Base-by-base conservation (phyloP, 2,329 filamentous ascomycete genomes). In the Botrytis fabae region DNA sequence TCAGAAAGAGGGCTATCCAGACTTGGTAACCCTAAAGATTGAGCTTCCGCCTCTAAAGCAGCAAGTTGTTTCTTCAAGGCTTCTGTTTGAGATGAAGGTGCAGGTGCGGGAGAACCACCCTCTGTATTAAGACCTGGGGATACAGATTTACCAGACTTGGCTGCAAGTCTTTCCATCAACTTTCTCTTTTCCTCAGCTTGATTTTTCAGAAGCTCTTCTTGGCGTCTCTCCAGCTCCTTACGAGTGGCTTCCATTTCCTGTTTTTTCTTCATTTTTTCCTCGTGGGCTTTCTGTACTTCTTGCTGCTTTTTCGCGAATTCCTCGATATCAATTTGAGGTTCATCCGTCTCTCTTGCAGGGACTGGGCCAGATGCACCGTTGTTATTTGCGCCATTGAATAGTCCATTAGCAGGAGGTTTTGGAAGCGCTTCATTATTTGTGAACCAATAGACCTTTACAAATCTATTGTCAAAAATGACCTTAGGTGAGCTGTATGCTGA, bases 371-470 rank as follows among this genome's bases (percentile, higher is more conserved):
- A 69, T 5, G 77, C 46, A 3, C 77, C 79, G 44, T 82, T 82
- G 54, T 79, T 75, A 44, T 71, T 70, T 25, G 60, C 70, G 38
- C 80, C 81, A 63, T 81, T 82, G 16, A 77, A 72, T 14, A 46
- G n/a, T 25, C 81, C 80, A 25, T 78, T 81, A 64, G 72, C 59
- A 40, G 78, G 77, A 20, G 77, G 77, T 69, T 80, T 78, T 40
- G 80, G 79, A 44, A 81, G 69, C 14, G 79, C 77, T 25, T 79
- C 60, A 40, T 86, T 85, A 9, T 87, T 86, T 77, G 89, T 91
- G 79, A 89, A 87, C 93, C 93, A 95, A 78, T 91, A 94, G 0
- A 95, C 91, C 78, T 94, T 95, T 66, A 96, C 93, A 77, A 96
- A 96, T 18, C 93, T 86, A 77, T 95, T 96, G 78, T 95, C 92